A percentile compares a stretch with the other conserved stretches of the same genome.
Conservation (phyloP, 2,329 filamentous ascomycete species). For the Fusarium sp. region DNA sequence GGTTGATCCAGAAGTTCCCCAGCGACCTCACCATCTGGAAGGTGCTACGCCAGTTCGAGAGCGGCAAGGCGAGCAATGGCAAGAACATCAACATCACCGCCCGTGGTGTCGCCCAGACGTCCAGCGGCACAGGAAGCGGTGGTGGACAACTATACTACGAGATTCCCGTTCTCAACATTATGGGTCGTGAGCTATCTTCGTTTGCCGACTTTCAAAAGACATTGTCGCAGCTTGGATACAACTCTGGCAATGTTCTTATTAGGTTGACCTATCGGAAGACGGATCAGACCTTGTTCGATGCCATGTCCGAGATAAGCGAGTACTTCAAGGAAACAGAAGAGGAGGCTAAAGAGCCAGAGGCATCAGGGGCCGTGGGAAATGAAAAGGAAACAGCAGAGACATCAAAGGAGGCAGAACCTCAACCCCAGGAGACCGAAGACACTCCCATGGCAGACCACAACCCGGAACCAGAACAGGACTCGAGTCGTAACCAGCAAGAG, state of each 20-base stretch:
- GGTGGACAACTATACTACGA: slow-evolving; percentile 89
- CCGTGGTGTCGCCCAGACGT: slow-evolving; percentile 76
- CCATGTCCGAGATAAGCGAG: slow-evolving; percentile 82
- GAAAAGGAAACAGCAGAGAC: slow-evolving; percentile 17
- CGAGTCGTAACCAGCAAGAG: slow-evolving; percentile 9
- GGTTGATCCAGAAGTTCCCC: slow-evolving; percentile 86
- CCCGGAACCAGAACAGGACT: slow-evolving; percentile 7
- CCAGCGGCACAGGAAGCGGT: slow-evolving; percentile 62
- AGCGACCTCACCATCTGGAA: slow-evolving; percentile 92
- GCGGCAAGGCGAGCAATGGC: slow-evolving; percentile 71
- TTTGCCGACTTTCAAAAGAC: slow-evolving; percentile 91
- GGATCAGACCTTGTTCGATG: slow-evolving; percentile 83
- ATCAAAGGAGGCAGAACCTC: slow-evolving; percentile 12
- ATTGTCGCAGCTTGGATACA: slow-evolving; percentile 86
- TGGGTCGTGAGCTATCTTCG: slow-evolving; percentile 81
- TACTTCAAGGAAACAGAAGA: slow-evolving; percentile 73
- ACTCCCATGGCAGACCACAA: slow-evolving; percentile 39
- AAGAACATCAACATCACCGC: slow-evolving; percentile 84
- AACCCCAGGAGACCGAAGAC: slow-evolving; percentile 28
- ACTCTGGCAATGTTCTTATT: slow-evolving; percentile 83
- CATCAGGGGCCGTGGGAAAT: slow-evolving; percentile 5
- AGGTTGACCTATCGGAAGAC: slow-evolving; percentile 82
- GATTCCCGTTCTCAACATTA: slow-evolving; percentile 84
- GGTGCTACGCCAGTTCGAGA: slow-evolving; percentile 90
- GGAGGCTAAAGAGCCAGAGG: slow-evolving; percentile 25